A percentile compares a stretch with the other conserved stretches of the same genome.
Conservation (phyloP, 2,329 filamentous ascomycete species). For the Colletotrichum karsti region DNA sequence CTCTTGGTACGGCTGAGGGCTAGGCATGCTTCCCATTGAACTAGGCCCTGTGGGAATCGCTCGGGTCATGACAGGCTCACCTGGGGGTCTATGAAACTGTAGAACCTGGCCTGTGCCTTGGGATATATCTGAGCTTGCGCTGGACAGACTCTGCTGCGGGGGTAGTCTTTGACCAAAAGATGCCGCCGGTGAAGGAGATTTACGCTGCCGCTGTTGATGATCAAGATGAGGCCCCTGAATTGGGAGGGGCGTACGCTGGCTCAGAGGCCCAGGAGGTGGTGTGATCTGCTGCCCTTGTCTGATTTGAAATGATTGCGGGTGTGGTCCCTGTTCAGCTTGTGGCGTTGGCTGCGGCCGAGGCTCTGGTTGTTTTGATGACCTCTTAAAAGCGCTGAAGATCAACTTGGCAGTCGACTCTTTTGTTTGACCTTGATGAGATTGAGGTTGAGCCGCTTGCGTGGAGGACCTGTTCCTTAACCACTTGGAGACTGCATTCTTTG, state of each 20-base stretch:
- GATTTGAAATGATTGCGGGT: neutral
- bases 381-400: conserved; percentile 35
- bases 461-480: conserved; percentile 28
- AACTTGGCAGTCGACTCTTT: conserved; percentile 35
- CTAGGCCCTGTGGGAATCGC: neutral
- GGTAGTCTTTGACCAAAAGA: neutral
- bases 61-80: neutral
- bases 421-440: conserved; percentile 24
- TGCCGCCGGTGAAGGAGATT: neutral
- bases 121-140: neutral
- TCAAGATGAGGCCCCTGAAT: neutral
- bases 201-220: conserved; percentile 14
- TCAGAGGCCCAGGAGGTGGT: conserved; percentile 1
- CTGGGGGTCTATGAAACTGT: neutral
- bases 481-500: conserved; percentile 16
- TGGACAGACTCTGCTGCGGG: neutral
- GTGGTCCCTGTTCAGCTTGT: neutral
- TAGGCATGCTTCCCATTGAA: neutral
- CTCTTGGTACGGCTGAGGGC: conserved; percentile 31
- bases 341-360: conserved; percentile 22
- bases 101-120: neutral
- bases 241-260: neutral
- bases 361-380: conserved; percentile 35
- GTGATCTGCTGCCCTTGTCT: conserved; percentile 9
- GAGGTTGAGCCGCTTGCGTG: conserved; percentile 6